These are phyloP conservation scores for Xylariaceae sp. DNA, from an alignment of 2,329 filamentous ascomycete genomes.

Conservation along the genomic window DNA sequence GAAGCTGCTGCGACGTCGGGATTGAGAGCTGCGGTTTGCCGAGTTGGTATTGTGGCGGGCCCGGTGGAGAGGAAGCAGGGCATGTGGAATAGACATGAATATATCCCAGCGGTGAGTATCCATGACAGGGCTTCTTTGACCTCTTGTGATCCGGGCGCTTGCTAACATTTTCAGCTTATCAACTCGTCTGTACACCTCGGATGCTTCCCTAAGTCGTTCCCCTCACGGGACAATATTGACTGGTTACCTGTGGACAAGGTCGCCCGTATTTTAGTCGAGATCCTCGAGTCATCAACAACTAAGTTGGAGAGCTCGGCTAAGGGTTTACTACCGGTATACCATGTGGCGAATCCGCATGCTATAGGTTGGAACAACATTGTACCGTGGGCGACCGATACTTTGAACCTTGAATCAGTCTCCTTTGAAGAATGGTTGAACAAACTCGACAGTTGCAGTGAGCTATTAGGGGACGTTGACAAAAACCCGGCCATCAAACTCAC, in stretches of 20 bases:
- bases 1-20: constrained; percentile 1
- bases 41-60: constrained; percentile 2
- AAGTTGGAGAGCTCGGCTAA: neutral
- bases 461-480: constrained; percentile 5
- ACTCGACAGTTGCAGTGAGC: neutral
- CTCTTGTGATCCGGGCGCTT: neutral
- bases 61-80: constrained; percentile 1
- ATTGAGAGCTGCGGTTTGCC: constrained; percentile 1
- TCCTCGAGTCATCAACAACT: neutral
- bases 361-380: constrained; percentile 7
- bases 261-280: neutral
- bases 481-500: constrained; percentile 1
- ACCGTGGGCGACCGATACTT: neutral
- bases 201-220: constrained; percentile 3
- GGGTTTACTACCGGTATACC: neutral
- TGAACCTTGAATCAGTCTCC: neutral
- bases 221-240: constrained; percentile 7
- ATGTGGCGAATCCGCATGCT: constrained; percentile 3
- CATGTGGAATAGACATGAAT: constrained; percentile 15
- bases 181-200: constrained; percentile 6
- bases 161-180: neutral
- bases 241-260: constrained; percentile 11
- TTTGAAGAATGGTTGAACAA: neutral
- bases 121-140: neutral
- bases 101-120: constrained; percentile 10